phyloP scores from a whole-genome alignment of 176 grass and related monocot species.

The Triticum dicoccoides region DNA sequence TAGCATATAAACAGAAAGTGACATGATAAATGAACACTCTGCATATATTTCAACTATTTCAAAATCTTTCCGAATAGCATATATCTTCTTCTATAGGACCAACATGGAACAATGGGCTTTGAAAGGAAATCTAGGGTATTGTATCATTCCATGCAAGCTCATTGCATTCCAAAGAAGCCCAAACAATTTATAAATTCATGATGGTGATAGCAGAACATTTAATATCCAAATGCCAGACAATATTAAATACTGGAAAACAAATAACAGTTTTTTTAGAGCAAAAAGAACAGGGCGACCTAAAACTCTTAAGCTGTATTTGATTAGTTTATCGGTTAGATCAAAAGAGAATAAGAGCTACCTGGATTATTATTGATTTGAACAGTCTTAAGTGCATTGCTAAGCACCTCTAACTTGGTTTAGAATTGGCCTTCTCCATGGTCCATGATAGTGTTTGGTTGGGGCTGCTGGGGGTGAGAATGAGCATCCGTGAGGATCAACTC shows the following conservation, averaged over 20 bases:
- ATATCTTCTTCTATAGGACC: neutral
- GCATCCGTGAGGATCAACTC: neutral
- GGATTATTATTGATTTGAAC: neutral
- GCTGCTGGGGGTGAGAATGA: neutral
- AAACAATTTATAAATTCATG: neutral
- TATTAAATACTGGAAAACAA: neutral
- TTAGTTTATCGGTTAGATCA: neutral
- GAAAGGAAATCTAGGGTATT: neutral
- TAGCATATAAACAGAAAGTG: neutral
- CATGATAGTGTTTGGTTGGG: neutral
- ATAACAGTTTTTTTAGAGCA: neutral
- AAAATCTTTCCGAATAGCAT: neutral
- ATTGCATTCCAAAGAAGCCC: neutral
- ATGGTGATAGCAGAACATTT: neutral
- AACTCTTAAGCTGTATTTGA: neutral
- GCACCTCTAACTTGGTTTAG: neutral
- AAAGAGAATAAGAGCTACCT: neutral
- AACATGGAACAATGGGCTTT: neutral
- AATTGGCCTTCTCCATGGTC: neutral
- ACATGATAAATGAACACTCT: neutral
- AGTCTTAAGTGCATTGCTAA: neutral
- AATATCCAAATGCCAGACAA: neutral
- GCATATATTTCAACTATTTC: neutral
- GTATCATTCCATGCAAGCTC: neutral
- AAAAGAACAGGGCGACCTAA: neutral